Evolutionary conservation across 2,329 filamentous ascomycete genomes (phyloP).

Genomic region (Trichoderma koningiopsis): DNA sequence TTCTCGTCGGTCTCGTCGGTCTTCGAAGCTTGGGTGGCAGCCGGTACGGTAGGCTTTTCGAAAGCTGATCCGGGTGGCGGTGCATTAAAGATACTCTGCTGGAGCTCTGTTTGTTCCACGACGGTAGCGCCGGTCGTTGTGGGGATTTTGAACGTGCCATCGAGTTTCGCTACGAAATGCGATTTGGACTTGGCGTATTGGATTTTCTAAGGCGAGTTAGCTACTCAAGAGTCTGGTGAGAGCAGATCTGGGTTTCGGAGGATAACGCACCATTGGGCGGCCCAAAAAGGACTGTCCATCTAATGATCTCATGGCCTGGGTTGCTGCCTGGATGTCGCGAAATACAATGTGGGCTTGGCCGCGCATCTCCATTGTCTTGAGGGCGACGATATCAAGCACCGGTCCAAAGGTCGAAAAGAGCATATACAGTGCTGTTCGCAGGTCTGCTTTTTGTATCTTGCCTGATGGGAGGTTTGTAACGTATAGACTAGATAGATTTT

Average conservation of each 20-base stretch:
- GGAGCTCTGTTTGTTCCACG: slow-evolving; percentile 70
- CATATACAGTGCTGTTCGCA: slow-evolving; percentile 86
- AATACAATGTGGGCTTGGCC: slow-evolving; percentile 94
- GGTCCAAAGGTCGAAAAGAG: slow-evolving; percentile 93
- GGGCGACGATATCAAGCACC: slow-evolving; percentile 85
- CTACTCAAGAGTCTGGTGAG: not conserved
- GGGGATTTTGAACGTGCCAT: slow-evolving; percentile 82
- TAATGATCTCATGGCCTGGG: slow-evolving; percentile 86
- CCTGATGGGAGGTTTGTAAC: slow-evolving; percentile 81
- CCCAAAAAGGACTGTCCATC: slow-evolving; percentile 87
- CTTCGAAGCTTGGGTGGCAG: slow-evolving; percentile 51
- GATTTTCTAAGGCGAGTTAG: slow-evolving; percentile 66
- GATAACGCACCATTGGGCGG: slow-evolving; percentile 70
- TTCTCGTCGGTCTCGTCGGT: slow-evolving; percentile 57
- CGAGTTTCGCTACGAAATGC: slow-evolving; percentile 83
- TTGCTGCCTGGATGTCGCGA: slow-evolving; percentile 85
- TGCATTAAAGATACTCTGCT: slow-evolving; percentile 79
- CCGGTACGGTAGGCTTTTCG: slow-evolving; percentile 50
- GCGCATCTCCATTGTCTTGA: slow-evolving; percentile 90
- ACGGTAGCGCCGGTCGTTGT: slow-evolving; percentile 54
- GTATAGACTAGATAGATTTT: slow-evolving; percentile 67
- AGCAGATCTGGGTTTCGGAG: not conserved
- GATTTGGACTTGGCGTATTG: slow-evolving; percentile 89
- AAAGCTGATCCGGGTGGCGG: slow-evolving; percentile 56
- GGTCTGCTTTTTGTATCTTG: slow-evolving; percentile 86